These are phyloP conservation scores for Nigrograna mackinnonii DNA, from an alignment of 2,329 filamentous ascomycete species.

Conservation along the genomic window DNA sequence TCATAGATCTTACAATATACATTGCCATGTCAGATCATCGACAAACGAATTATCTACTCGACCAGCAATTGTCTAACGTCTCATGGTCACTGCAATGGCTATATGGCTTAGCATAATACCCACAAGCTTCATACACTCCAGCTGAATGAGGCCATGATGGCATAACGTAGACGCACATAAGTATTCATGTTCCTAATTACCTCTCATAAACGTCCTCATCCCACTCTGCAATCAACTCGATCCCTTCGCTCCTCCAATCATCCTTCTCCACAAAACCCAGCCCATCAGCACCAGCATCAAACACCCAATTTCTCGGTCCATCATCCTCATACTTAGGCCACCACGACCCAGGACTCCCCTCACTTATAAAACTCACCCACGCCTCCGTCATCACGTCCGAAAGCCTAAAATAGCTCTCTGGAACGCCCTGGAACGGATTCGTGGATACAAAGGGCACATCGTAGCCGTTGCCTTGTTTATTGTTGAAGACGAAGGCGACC, in stretches of 20 bases:
- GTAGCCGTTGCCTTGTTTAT: conserved; percentile 48
- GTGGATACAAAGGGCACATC: conserved; percentile 24
- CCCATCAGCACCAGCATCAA: conserved; percentile 50
- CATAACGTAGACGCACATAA: no score
- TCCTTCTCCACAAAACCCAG: conserved; percentile 46
- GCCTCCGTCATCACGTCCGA: conserved; percentile 47
- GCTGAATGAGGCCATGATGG: no score
- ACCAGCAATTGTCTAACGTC: no score
- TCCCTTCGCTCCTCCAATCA: conserved; percentile 49
- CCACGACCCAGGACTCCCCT: conserved; percentile 25
- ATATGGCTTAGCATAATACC: no score
- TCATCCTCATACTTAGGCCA: conserved; percentile 47
- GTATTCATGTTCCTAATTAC: no score
- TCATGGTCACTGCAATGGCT: no score
- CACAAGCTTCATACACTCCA: no score
- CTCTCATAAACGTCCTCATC: conserved; percentile 6
- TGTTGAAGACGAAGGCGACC: conserved; percentile 53
- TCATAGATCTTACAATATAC: no score
- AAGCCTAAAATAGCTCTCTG: conserved; percentile 41
- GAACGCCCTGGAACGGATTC: conserved; percentile 40
- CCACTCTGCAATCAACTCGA: conserved; percentile 44
- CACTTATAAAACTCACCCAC: conserved; percentile 52
- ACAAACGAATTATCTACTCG: no score
- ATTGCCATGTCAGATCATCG: no score
- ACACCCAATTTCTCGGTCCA: conserved; percentile 47